Evolutionary conservation across 768 basidiomycete species (phyloP).

Genomic region (Russula sp.): DNA sequence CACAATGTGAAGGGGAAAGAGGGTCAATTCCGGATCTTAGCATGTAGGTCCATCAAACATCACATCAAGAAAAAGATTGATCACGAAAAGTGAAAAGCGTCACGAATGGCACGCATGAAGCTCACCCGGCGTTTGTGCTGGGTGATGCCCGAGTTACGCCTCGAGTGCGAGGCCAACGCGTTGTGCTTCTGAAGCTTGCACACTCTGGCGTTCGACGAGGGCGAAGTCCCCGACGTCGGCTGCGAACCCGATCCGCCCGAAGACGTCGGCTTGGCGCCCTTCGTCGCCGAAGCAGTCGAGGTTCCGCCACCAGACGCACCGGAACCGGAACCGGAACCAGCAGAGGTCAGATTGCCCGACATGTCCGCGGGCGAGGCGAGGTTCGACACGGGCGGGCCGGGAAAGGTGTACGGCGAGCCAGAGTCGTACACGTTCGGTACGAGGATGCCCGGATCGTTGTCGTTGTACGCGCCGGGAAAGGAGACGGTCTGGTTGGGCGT

Average conservation of each 20-base stretch:
- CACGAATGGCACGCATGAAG: conserved; percentile 10
- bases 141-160: background rate
- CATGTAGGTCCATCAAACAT: background rate
- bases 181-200: conserved; percentile 10
- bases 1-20: background rate
- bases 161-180: background rate
- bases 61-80: background rate
- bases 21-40: background rate
- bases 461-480: conserved; percentile 67
- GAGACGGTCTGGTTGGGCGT: conserved; percentile 49
- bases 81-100: conserved; percentile 5
- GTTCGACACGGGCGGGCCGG: conserved; percentile 20
- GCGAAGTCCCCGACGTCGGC: background rate
- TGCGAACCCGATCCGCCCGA: background rate
- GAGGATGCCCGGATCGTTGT: conserved; percentile 64
- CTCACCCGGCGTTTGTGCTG: conserved; percentile 4
- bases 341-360: background rate
- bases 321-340: background rate
- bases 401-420: conserved; percentile 1
- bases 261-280: background rate
- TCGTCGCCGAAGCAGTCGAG: background rate
- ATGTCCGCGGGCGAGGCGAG: conserved; percentile 9
- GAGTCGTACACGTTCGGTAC: conserved; percentile 33
- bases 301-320: background rate
- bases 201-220: background rate